A percentile compares a stretch with the other conserved stretches of the same genome.
Conservation (phyloP, 345 rosid species). For the Cardiospermum halicacabum region DNA sequence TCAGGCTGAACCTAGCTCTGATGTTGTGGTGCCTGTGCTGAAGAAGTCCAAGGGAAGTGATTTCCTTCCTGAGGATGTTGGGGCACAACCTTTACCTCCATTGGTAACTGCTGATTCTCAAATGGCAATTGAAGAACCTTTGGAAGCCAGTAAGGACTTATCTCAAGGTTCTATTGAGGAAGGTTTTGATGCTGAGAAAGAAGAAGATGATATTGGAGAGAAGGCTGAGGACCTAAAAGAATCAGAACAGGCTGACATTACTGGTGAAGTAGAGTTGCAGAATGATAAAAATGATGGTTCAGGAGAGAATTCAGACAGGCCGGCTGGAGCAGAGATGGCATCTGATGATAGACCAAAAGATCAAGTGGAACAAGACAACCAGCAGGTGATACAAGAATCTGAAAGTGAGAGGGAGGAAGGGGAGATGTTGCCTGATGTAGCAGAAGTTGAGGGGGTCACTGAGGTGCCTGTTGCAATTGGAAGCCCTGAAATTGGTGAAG, state of each 20-base stretch:
- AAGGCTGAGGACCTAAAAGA: conserved; percentile 46
- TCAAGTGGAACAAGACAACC: conserved; percentile 47
- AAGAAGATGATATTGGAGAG: conserved; percentile 52
- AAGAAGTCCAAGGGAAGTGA: conserved; percentile 64
- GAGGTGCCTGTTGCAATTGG: conserved; percentile 37
- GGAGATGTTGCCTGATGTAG: conserved; percentile 57
- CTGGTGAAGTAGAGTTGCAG: conserved; percentile 36
- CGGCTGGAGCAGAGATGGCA: conserved; percentile 35
- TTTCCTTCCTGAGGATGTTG: conserved; percentile 35
- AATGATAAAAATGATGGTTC: conserved; percentile 28
- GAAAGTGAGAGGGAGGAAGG: conserved; percentile 90
- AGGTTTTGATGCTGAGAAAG: conserved; percentile 50
- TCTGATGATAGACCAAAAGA: conserved; percentile 46
- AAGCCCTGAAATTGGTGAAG: conserved; percentile 55
- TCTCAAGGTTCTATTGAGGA: conserved; percentile 36
- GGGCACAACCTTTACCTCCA: conserved; percentile 30
- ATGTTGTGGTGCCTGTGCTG: conserved; percentile 36
- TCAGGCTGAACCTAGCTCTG: conserved; percentile 39
- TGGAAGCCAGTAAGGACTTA: conserved; percentile 35
- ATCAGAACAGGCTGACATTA: conserved; percentile 31
- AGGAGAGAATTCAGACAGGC: conserved; percentile 48
- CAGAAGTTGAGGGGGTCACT: conserved; percentile 50
- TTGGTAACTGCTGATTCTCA: conserved; percentile 33
- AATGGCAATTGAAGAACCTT: conserved; percentile 42
- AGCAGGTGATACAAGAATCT: conserved; percentile 33